Evolutionary conservation across 139 green algal genomes (phyloP), one percentile per base, ranked within the genome.

Genomic region (Tetraselmis chui): DNA sequence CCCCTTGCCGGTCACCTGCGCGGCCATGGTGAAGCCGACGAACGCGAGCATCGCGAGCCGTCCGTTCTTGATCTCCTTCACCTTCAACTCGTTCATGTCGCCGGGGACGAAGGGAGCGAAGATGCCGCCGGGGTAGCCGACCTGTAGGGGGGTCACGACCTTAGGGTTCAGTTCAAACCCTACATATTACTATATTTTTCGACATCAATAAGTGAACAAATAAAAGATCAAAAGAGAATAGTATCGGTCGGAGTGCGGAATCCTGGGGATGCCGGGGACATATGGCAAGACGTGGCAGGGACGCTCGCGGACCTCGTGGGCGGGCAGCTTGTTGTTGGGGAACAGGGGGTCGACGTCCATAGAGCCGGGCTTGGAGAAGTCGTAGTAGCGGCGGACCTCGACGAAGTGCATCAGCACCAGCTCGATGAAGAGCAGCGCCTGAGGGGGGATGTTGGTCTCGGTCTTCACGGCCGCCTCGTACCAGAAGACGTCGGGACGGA

Each of bases 391-490:
- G 88, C 91, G 90, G 30, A 85, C 91, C 87, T 94, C 91, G 29
- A 95, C 91, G 25, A 31, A 97, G 88, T 96, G 93, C 92, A 98
- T 97, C 31, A 90, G 84, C 76, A 96, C 90, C 77, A 98, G 90
- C 92, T 98, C 87, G 30, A 97, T 90, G 23, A 88, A 88, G 29
- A 97, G 79, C 81, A 98, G 90, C 81, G 92, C 94, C 76, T 86
- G 25, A 82, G 82, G 1, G 88, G 79, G 78, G 80, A 96, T 91
- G 26, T 91, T n/a, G n/a, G n/a, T n/a, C n/a, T n/a, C n/a, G n/a
- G n/a, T n/a, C n/a, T n/a, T n/a, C 23, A 80, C 23, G 28, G 79
- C 79, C 27, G 82, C 77, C 75, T 78, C 83, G 86, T 94, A 93
- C 87, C 88, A 94, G 87, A 97, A 97, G 67, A 91, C 77, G 30